Base-by-base conservation (phyloP, 2,329 filamentous ascomycete genomes). In the Herpotrichia juniperi region DNA sequence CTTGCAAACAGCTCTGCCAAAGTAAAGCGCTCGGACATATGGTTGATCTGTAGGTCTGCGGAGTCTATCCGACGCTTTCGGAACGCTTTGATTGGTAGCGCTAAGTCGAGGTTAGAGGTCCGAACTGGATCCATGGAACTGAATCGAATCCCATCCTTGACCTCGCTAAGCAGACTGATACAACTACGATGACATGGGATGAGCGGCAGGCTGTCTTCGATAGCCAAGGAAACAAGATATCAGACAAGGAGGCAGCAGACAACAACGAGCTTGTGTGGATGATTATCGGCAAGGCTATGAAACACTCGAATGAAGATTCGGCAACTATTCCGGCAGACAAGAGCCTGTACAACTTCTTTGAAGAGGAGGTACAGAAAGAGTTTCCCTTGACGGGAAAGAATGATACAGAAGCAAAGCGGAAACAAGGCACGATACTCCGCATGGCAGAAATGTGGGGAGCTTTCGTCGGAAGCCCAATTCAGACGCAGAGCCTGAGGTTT, bases 121-220 rank as follows among this genome's bases (percentile, higher is more conserved):
- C 88, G n/a, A 92, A 91, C 62, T 92, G 88, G 88, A 90, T 92
- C 46, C 88, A 92, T 54, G 88, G 89, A 28, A 90, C 87, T 5
- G 77, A 83, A 1, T 79, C 86, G 56, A 92, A 91, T 63, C 87
- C 88, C 0, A 88, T 91, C 14, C 70, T 87, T 32, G 83, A 88
- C 37, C 76, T 91, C 16, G 87, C 87, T 11, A 82, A 80, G 58
- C 76, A 83, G 56, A 90, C 87, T 0, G 74, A 78, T 1, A 90
- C 83, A 0, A 57, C 71, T 9, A 73, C 80, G 2, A 76, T 82
- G 63, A 78, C 76, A 39, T 82, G 80, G 69, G 83, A 87, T 42
- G 78, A 79, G 6, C 76, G 76, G 4, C 81, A 84, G 21, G 77
- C 81, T 26, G 73, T 87, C 1, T 83, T 85, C 52, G 80, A 86